Conservation (phyloP, 768 basidiomycete species). For the Lentinula raphanica region DNA sequence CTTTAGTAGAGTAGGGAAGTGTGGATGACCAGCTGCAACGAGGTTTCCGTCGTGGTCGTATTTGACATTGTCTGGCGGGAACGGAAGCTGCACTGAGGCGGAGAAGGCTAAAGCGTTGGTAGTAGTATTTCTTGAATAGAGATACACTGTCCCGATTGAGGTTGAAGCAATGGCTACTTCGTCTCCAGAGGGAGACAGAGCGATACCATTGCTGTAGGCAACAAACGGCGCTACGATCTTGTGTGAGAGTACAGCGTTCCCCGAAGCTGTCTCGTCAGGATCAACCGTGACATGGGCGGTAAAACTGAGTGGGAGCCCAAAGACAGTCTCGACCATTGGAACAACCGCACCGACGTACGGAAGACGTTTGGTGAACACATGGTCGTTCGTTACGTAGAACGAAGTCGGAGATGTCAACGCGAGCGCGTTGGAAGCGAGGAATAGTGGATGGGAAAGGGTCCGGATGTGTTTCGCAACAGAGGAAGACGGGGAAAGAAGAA, state of each 20-base stretch:
- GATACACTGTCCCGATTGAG: constrained; percentile 36
- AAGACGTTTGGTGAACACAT: constrained; percentile 58
- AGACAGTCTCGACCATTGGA: constrained; percentile 49
- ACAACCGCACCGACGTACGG: constrained; percentile 46
- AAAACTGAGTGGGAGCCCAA: constrained; percentile 55
- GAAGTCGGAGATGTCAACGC: constrained; percentile 60
- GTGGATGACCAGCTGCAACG: constrained; percentile 62
- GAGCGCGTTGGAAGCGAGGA: constrained; percentile 63
- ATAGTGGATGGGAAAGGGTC: constrained; percentile 53
- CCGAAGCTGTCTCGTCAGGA: constrained; percentile 16
- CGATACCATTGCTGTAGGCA: constrained; percentile 66
- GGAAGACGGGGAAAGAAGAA: constrained; percentile 41
- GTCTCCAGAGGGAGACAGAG: constrained; percentile 45
- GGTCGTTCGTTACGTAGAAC: constrained; percentile 74
- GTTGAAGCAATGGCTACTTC: constrained; percentile 57
- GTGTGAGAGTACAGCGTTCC: constrained; percentile 26
- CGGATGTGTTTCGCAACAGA: constrained; percentile 48
- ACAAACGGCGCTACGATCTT: constrained; percentile 41
- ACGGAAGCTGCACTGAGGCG: constrained; percentile 45
- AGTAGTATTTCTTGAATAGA: constrained; percentile 45
- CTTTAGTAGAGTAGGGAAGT: constrained; percentile 46
- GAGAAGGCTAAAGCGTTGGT: constrained; percentile 39
- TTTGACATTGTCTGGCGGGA: constrained; percentile 56
- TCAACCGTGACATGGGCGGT: constrained; percentile 50
- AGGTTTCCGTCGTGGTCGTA: constrained; percentile 45